These are phyloP conservation scores for Choanephora cucurbitarum DNA, from an alignment of 371 early-diverging fungal genomes.

Conservation along the genomic window DNA sequence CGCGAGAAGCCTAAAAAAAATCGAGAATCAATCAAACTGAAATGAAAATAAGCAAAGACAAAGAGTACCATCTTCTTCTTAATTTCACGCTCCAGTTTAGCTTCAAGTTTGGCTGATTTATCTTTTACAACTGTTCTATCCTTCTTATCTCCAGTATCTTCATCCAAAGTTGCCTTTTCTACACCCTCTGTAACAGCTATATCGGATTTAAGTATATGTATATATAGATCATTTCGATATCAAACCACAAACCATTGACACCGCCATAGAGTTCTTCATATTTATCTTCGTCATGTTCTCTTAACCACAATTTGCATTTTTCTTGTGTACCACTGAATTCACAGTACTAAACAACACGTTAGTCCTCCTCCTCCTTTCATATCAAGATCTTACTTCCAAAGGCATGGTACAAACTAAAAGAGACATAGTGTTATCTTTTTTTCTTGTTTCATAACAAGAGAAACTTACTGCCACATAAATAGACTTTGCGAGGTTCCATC, in stretches of 20 bases:
- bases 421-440: conserved; percentile 1
- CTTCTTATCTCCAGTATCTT: conserved; percentile 34
- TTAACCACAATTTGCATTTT: conserved; percentile 83
- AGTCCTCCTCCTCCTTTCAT: no score
- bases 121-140: conserved; percentile 53
- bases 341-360: conserved; percentile 69
- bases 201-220: background rate
- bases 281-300: conserved; percentile 58
- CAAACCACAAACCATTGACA: conserved; percentile 39
- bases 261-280: conserved; percentile 58
- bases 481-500: conserved; percentile 38
- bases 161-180: conserved; percentile 31
- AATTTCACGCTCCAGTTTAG: conserved; percentile 73
- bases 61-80: conserved; percentile 71
- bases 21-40: background rate
- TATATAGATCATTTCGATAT: background rate
- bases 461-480: conserved; percentile 52
- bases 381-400: conserved; percentile 59
- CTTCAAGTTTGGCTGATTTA: conserved; percentile 61
- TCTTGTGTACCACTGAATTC: conserved; percentile 82
- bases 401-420: conserved; percentile 60
- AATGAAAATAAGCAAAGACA: conserved; percentile 6
- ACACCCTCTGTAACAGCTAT: conserved; percentile 46
- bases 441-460: background rate
- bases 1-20: conserved; percentile 49